Evolutionary conservation across 2,329 filamentous ascomycete genomes (phyloP), one percentile per base, ranked within the genome.

Genomic region (Venturia aucupariae): DNA sequence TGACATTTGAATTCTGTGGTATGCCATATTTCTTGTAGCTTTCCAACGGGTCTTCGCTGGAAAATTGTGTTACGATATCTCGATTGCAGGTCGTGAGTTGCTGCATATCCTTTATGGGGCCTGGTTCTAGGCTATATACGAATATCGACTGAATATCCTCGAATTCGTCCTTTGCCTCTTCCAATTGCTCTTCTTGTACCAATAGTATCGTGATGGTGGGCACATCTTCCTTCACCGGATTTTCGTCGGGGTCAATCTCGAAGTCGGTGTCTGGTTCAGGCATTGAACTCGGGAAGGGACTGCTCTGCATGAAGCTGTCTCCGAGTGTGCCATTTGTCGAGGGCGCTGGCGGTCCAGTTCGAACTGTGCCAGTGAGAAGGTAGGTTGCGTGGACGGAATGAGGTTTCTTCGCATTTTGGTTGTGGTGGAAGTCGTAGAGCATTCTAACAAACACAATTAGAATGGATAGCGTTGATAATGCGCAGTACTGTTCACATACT

Each of bases 311-410:
- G 67, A 80, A 77, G 55, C 87, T 85, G 65, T 91, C 84, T 62
- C 89, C 87, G 39, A 73, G 71, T 59, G 69, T 67, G 27, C 75
- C 78, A 68, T 80, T 81, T 13, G 74, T 69, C 32, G 69, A 65
- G 30, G 71, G 54, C 11, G 68, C 62, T 17, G 76, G 46, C 22
- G 46, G 51, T 15, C 27, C 46, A 30, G 32, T 70, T 63, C 76
- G 80, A 70, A 84, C 88, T 27, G 79, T 83, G 46, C 93, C 94
- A 61, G 87, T 89, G 57, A 99, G 73, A 60, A 97, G 79, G 76
- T 97, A 99, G n/a, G 92, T 97, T 55, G 93, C 94, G 77, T 95
- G 85, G n/a, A 97, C 80, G 32, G 86, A 87, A 27, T 85, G 83
- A 0, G 89, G 82, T 66, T 86, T 88, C 74, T 88, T 90, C 64